Percentiles rank a stretch among this genome's conserved stretches.
Evolutionary conservation across 2,329 filamentous ascomycete genomes (phyloP).

Genomic region (Microascus cirrosus): DNA sequence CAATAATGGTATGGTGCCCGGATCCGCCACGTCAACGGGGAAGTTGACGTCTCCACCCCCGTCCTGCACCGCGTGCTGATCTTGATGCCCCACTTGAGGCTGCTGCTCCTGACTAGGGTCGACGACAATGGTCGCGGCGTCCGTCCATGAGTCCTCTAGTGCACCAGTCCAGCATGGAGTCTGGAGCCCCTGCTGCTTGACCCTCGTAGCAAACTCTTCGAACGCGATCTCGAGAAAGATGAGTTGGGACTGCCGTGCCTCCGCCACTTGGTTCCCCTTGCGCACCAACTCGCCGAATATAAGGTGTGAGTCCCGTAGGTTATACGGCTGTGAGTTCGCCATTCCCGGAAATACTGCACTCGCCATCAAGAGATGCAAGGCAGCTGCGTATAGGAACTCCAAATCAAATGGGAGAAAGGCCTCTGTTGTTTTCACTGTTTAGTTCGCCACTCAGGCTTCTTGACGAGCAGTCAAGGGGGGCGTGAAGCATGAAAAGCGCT

Average conservation of each 20-base stretch:
- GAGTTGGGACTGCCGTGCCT: background rate
- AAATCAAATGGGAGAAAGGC: slow-evolving; percentile 24
- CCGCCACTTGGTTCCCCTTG: slow-evolving; percentile 15
- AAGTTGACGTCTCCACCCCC: background rate
- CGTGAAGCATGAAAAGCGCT: background rate
- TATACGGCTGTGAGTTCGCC: slow-evolving; percentile 13
- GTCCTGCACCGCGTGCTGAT: background rate
- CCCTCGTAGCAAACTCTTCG: background rate
- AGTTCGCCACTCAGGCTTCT: background rate
- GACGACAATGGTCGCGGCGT: background rate
- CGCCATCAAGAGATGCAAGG: slow-evolving; percentile 23
- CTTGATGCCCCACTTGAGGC: background rate
- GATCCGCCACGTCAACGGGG: background rate
- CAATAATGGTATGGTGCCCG: background rate
- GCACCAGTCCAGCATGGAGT: background rate
- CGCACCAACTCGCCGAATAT: slow-evolving; percentile 21
- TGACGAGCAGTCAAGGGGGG: background rate
- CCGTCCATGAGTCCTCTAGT: background rate
- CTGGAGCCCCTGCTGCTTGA: background rate
- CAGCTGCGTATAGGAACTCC: slow-evolving; percentile 22
- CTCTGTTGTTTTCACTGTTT: slow-evolving; percentile 13
- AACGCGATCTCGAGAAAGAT: background rate
- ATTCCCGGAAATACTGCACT: slow-evolving; percentile 20
- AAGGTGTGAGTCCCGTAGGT: slow-evolving; percentile 10
- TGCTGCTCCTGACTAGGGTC: background rate